Percentiles rank a stretch among this genome's conserved stretches.
Conservation (phyloP, 116 monocot genomes). For the Dioscorea cayenensis region DNA sequence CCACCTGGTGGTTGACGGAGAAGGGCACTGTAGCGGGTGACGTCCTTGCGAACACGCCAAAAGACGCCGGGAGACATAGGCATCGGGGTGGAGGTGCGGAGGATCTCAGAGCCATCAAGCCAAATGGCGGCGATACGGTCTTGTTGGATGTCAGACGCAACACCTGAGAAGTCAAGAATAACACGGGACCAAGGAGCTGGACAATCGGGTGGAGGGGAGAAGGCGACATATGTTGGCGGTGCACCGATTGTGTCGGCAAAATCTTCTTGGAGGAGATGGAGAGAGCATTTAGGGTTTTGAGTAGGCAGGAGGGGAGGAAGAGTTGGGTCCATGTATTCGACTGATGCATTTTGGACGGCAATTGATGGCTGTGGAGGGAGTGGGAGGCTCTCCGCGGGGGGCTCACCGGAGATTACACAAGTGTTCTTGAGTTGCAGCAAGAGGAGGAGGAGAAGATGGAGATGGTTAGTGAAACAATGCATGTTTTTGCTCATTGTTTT, state of each 20-base stretch:
- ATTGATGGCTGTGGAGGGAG: background rate
- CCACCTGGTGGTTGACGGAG: slow-evolving; percentile 6
- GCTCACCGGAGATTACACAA: background rate
- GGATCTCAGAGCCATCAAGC: slow-evolving; percentile 53
- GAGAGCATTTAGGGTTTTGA: slow-evolving; percentile 25
- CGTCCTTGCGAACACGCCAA: slow-evolving; percentile 51
- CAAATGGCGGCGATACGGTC: slow-evolving; percentile 56
- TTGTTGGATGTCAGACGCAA: slow-evolving; percentile 29
- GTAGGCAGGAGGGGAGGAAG: slow-evolving; percentile 25
- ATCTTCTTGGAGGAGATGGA: slow-evolving; percentile 27
- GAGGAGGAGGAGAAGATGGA: background rate
- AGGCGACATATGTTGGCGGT: slow-evolving; percentile 16
- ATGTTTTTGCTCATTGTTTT: background rate
- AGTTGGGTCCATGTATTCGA: slow-evolving; percentile 28
- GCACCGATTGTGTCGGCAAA: slow-evolving; percentile 28
- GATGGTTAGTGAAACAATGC: background rate
- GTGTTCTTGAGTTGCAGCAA: background rate
- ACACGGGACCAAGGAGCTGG: slow-evolving; percentile 21
- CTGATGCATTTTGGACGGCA: background rate
- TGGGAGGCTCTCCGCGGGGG: background rate
- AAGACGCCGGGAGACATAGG: slow-evolving; percentile 34
- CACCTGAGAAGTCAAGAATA: slow-evolving; percentile 35
- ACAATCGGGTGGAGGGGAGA: slow-evolving; percentile 21
- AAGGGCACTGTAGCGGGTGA: slow-evolving; percentile 47
- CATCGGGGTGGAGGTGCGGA: slow-evolving; percentile 50